phyloP scores from a whole-genome alignment of 257 asterid species.

The Cruciata laevipes region DNA sequence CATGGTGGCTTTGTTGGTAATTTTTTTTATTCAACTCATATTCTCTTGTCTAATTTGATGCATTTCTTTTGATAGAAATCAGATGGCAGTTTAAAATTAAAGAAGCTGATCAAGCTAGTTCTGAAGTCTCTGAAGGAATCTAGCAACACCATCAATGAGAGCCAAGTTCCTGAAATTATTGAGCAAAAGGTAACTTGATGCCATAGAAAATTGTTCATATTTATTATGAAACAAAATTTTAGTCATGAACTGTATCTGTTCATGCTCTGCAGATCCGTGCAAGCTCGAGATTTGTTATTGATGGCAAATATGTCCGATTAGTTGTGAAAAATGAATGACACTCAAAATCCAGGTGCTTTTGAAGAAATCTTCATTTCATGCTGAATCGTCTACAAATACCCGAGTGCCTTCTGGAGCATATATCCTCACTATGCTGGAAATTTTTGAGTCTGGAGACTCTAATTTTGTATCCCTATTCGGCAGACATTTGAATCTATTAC shows the following conservation, averaged over 20 bases:
- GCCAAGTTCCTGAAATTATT: conserved; percentile 35
- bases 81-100: conserved; percentile 49
- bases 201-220: not conserved
- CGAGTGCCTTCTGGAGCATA: not conserved
- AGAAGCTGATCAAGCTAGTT: conserved; percentile 54
- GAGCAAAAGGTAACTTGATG: conserved; percentile 48
- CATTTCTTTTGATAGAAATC: conserved; percentile 42
- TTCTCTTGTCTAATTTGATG: conserved; percentile 8
- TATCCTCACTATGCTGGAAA: not conserved
- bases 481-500: not conserved
- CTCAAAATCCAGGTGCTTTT: too few relatives aligned
- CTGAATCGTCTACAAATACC: not conserved
- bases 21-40: not conserved
- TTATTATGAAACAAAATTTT: not conserved
- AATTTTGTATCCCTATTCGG: not conserved
- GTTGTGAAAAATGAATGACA: conserved; percentile 31
- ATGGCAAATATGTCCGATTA: conserved; percentile 53
- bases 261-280: conserved; percentile 47
- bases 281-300: conserved; percentile 52
- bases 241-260: not conserved
- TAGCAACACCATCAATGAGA: conserved; percentile 39
- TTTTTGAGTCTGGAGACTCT: not conserved
- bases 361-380: not conserved
- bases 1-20: not conserved
- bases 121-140: conserved; percentile 56